These are phyloP conservation scores for Dactylellina cionopaga DNA, from an alignment of 2,329 filamentous ascomycete genomes.

Conservation along the genomic window DNA sequence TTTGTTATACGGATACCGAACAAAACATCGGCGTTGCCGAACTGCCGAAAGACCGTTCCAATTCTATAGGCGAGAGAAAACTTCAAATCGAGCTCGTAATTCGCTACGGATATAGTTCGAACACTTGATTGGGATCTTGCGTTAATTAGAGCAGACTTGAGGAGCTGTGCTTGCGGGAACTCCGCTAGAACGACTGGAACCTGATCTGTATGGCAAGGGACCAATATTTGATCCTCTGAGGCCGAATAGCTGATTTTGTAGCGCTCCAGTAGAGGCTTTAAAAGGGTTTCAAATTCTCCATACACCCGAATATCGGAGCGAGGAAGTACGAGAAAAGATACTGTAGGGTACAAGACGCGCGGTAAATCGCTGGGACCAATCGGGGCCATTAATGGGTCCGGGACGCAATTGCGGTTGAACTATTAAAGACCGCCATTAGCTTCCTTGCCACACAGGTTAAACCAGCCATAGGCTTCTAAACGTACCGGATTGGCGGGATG, in stretches of 20 bases:
- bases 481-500: slow-evolving; percentile 12
- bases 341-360: neutral
- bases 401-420: neutral
- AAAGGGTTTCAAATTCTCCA: neutral
- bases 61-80: slow-evolving; percentile 11
- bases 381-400: neutral
- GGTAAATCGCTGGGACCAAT: neutral
- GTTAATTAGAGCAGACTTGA: neutral
- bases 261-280: neutral
- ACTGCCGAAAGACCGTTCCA: neutral
- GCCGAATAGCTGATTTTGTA: neutral
- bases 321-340: neutral
- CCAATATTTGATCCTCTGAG: neutral
- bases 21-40: neutral
- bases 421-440: neutral
- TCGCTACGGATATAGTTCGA: slow-evolving; percentile 1
- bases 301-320: neutral
- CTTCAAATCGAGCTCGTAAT: slow-evolving; percentile 6
- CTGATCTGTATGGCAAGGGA: neutral
- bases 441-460: no score
- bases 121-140: neutral
- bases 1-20: neutral
- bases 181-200: neutral
- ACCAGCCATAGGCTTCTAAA: no score
- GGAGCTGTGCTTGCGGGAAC: neutral